Evolutionary conservation across 768 basidiomycete genomes (phyloP).

Genomic region (Mycena filopes): DNA sequence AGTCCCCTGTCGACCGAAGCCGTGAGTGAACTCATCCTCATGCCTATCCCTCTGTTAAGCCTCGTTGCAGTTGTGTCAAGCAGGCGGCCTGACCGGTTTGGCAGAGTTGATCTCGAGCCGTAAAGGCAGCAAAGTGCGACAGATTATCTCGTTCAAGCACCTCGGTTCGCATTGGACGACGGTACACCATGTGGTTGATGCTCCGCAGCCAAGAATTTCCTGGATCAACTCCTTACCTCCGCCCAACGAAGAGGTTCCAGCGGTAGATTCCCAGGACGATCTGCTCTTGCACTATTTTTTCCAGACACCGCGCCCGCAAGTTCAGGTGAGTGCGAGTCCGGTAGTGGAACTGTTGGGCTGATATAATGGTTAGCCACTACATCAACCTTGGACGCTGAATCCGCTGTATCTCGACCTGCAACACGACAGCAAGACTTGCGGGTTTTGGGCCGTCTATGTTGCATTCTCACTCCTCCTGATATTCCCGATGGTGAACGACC

Average conservation of each 20-base stretch:
- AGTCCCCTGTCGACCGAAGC: not conserved
- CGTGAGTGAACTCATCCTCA: no score
- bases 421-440: not conserved
- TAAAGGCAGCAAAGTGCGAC: not conserved
- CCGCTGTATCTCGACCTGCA: not conserved
- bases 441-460: conserved; percentile 8
- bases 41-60: no score
- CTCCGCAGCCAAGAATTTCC: not conserved
- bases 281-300: not conserved
- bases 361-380: not conserved
- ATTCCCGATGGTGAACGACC: not conserved
- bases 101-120: not conserved
- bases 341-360: not conserved
- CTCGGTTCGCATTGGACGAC: not conserved
- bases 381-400: not conserved
- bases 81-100: not conserved
- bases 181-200: not conserved
- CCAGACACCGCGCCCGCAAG: not conserved
- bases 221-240: not conserved
- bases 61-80: not conserved
- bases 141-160: not conserved
- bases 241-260: not conserved
- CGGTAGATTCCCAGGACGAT: not conserved
- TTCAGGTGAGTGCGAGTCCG: not conserved
- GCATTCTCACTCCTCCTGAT: not conserved